Evolutionary conservation across 371 early-diverging fungal species (phyloP).

Genomic region (Apophysomyces ossiformis): DNA sequence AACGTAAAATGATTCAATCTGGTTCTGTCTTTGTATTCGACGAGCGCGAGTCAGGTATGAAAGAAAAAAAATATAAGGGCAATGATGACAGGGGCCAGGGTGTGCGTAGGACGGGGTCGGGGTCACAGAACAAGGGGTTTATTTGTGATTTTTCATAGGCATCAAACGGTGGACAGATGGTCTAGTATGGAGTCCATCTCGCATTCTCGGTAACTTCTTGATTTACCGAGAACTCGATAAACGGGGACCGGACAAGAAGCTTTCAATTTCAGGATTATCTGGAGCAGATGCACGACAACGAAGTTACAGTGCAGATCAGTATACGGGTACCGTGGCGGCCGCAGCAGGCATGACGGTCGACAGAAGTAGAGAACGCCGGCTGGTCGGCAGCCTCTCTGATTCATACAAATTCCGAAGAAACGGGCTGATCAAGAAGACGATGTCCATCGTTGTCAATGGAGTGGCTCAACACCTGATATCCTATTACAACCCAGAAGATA

Average conservation of each 20-base stretch:
- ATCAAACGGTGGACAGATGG: constrained; percentile 85
- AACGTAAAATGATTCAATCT: constrained; percentile 60
- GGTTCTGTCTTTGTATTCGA: constrained; percentile 78
- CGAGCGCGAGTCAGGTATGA: constrained; percentile 62
- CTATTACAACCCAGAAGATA: constrained; percentile 82
- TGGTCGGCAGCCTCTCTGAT: constrained; percentile 67
- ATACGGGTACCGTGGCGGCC: constrained; percentile 21
- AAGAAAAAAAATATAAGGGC: constrained; percentile 5
- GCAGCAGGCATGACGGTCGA: constrained; percentile 29
- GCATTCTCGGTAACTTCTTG: constrained; percentile 69
- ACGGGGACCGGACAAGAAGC: constrained; percentile 37
- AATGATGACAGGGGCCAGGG: constrained; percentile 10
- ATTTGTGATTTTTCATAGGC: constrained; percentile 31
- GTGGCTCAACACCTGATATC: constrained; percentile 84
- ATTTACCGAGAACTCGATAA: constrained; percentile 67
- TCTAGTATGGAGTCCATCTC: constrained; percentile 73
- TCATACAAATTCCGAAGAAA: constrained; percentile 77
- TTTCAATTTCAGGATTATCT: constrained; percentile 27
- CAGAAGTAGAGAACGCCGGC: constrained; percentile 52
- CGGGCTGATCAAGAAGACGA: constrained; percentile 88
- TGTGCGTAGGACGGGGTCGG: constrained; percentile 7
- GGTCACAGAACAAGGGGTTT: constrained; percentile 13
- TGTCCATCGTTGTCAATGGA: constrained; percentile 82
- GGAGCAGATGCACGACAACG: constrained; percentile 34
- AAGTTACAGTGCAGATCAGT: constrained; percentile 41